Evolutionary conservation across 768 basidiomycete genomes (phyloP).

Genomic region (Lactarius quietus): DNA sequence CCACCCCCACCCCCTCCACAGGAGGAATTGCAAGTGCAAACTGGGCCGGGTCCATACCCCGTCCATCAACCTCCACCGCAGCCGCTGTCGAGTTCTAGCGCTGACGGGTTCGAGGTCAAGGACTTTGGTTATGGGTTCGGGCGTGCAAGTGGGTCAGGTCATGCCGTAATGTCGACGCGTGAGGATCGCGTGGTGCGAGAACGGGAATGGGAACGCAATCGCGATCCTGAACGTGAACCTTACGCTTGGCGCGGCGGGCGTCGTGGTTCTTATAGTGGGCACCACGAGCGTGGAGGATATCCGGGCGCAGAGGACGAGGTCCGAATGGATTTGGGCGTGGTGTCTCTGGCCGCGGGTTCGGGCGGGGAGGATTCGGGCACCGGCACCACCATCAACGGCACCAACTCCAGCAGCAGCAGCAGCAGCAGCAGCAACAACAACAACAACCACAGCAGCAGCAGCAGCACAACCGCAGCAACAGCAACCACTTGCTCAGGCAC

Average conservation of each 20-base stretch:
- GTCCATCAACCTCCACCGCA: conserved; percentile 18
- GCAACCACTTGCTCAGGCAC: background rate
- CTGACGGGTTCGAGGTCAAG: conserved; percentile 50
- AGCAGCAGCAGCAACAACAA: background rate
- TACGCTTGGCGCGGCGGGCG: conserved; percentile 32
- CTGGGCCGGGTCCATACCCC: conserved; percentile 19
- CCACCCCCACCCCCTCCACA: conserved; percentile 11
- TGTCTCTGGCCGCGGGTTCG: conserved; percentile 15
- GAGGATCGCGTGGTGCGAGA: conserved; percentile 31
- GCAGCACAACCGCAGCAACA: conserved; percentile 11
- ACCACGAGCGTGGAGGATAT: conserved; percentile 21
- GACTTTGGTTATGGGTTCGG: conserved; percentile 68
- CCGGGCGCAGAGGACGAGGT: conserved; percentile 27
- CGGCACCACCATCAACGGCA: conserved; percentile 6
- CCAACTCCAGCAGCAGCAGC: conserved; percentile 4
- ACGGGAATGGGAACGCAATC: conserved; percentile 34
- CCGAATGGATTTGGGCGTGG: conserved; percentile 33
- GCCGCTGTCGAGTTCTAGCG: conserved; percentile 22
- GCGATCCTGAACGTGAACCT: conserved; percentile 26
- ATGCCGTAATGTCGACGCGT: conserved; percentile 32
- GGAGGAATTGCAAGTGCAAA: conserved; percentile 20
- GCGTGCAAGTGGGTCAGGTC: conserved; percentile 37
- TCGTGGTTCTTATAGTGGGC: conserved; percentile 34
- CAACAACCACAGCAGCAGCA: conserved; percentile 14
- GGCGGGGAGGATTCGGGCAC: conserved; percentile 16